Conservation (phyloP, 805 yeast species). For the Candida orba region DNA sequence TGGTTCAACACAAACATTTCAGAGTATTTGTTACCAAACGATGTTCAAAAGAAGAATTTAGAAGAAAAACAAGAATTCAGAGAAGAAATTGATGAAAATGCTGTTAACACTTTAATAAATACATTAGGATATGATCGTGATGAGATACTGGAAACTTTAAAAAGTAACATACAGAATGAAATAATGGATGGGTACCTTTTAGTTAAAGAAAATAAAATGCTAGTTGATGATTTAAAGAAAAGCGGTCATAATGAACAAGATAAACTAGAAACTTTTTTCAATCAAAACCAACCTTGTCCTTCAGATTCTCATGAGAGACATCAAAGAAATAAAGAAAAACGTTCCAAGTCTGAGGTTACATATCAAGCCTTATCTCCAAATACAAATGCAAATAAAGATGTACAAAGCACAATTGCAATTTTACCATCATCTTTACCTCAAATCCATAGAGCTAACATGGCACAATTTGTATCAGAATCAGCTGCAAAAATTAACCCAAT, state of each 20-base stretch:
- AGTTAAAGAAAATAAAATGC: slow-evolving; percentile 68
- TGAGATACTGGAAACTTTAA: slow-evolving; percentile 69
- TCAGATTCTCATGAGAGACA: slow-evolving; percentile 13
- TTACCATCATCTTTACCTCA: slow-evolving; percentile 92
- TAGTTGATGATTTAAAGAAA: slow-evolving; percentile 58
- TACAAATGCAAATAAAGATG: slow-evolving; percentile 22
- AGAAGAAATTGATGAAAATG: slow-evolving; percentile 54
- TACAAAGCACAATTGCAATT: slow-evolving; percentile 77
- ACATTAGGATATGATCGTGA: slow-evolving; percentile 88
- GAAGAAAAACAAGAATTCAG: slow-evolving; percentile 23
- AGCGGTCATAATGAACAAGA: slow-evolving; percentile 30
- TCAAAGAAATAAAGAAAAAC: slow-evolving; percentile 4
- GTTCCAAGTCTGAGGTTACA: slow-evolving; percentile 26
- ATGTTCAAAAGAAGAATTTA: slow-evolving; percentile 25
- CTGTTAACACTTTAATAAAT: slow-evolving; percentile 62
- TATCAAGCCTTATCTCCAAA: slow-evolving; percentile 26
- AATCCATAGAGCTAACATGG: slow-evolving; percentile 90
- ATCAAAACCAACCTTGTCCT: slow-evolving; percentile 47
- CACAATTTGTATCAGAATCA: slow-evolving; percentile 46
- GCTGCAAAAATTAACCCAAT: slow-evolving; percentile 43
- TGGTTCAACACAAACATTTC: slow-evolving; percentile 86
- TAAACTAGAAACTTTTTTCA: slow-evolving; percentile 50
- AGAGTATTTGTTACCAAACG: slow-evolving; percentile 60
- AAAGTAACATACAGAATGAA: slow-evolving; percentile 57
- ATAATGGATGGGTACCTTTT: slow-evolving; percentile 80